Conservation (phyloP, 2,329 filamentous ascomycete species). For the Cladophialophora immunda region DNA sequence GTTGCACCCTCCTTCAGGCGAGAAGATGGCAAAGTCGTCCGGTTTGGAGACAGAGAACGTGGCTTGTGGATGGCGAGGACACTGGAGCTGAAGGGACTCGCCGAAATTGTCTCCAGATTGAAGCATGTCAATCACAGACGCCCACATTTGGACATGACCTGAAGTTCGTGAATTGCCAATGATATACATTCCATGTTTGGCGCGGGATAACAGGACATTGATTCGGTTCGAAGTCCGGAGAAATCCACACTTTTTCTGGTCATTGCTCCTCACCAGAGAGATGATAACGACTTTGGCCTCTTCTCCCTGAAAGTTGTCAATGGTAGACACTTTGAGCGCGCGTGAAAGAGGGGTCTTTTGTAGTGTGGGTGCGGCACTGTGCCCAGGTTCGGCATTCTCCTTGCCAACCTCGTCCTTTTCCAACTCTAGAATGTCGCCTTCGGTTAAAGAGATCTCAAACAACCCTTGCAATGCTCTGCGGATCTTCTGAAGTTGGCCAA, state of each 20-base stretch:
- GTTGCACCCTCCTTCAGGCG: constrained; percentile 70
- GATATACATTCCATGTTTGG: constrained; percentile 74
- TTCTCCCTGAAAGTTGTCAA: constrained; percentile 82
- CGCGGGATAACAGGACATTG: constrained; percentile 69
- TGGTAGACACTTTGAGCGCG: constrained; percentile 67
- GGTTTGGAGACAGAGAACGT: constrained; percentile 61
- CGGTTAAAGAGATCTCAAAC: constrained; percentile 70
- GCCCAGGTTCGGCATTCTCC: constrained; percentile 42
- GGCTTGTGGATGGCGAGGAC: constrained; percentile 66
- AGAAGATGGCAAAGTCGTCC: constrained; percentile 65
- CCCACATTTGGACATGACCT: constrained; percentile 49
- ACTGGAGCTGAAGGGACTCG: constrained; percentile 61
- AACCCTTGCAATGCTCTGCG: constrained; percentile 48
- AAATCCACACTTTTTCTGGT: constrained; percentile 67
- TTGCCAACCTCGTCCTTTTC: constrained; percentile 47
- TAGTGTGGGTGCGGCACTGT: neutral
- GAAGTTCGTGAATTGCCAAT: constrained; percentile 72
- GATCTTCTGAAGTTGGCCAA: constrained; percentile 61
- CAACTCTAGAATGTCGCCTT: constrained; percentile 68
- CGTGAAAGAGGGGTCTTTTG: constrained; percentile 54
- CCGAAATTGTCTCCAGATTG: constrained; percentile 58
- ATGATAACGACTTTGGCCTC: constrained; percentile 76
- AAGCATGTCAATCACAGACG: constrained; percentile 57
- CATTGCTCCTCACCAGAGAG: constrained; percentile 75
- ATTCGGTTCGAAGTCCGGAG: constrained; percentile 72